Evolutionary conservation across 495 filamentous ascomycete species (phyloP).

Genomic region (Aeminium ludgeri): DNA sequence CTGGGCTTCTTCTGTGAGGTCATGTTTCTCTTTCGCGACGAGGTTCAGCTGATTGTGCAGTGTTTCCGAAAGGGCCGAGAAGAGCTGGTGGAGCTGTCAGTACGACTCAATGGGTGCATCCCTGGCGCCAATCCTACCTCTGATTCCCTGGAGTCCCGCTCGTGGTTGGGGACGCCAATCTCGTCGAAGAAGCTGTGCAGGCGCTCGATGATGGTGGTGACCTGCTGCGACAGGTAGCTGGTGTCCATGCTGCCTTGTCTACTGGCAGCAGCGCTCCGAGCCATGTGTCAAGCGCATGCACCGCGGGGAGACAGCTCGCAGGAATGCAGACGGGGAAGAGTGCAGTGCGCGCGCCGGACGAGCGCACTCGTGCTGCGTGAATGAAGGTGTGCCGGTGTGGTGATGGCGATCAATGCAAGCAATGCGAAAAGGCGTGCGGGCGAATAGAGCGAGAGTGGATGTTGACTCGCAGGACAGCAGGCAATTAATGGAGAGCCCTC

Average conservation of each 20-base stretch:
- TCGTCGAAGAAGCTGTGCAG: constrained; percentile 91
- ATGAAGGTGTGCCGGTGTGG: too few relatives aligned
- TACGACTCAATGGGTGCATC: too few relatives aligned
- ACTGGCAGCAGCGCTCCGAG: constrained; percentile 8
- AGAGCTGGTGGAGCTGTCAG: constrained; percentile 40
- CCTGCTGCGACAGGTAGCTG: constrained; percentile 78
- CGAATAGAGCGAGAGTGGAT: too few relatives aligned
- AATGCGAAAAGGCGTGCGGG: too few relatives aligned
- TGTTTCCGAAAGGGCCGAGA: constrained; percentile 72
- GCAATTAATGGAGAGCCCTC: too few relatives aligned
- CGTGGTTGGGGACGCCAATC: constrained; percentile 79
- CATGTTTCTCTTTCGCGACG: constrained; percentile 75
- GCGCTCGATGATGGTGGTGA: constrained; percentile 77
- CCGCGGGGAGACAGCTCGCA: constrained; percentile 7
- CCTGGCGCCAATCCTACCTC: constrained; percentile 65
- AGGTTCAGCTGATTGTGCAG: constrained; percentile 66
- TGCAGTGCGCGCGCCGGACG: background rate
- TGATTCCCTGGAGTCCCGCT: constrained; percentile 70
- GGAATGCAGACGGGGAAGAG: constrained; percentile 6
- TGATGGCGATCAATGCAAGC: too few relatives aligned
- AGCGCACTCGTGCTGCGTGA: too few relatives aligned
- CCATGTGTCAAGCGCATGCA: constrained; percentile 4
- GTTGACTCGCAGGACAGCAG: too few relatives aligned
- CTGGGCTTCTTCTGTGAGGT: constrained; percentile 72
- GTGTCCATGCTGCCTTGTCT: constrained; percentile 51